Base-by-base conservation (phyloP, 805 yeast species). In the Myxozyma lipomycoides region DNA sequence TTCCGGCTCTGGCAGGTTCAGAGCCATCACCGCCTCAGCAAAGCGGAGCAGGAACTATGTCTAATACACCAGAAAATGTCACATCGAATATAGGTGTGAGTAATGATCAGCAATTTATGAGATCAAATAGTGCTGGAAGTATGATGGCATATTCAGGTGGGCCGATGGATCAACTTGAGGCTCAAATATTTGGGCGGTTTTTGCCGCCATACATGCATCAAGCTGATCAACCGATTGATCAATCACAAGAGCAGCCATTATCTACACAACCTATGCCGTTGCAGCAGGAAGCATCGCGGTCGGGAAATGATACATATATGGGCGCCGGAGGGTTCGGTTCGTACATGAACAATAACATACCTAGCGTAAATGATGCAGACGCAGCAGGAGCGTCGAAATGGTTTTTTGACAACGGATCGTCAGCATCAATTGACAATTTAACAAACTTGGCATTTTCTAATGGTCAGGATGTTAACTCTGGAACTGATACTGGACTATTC, bases 151-250 rank as follows among this genome's bases (percentile, higher is more conserved):
- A 86, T 61, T 75, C 85, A 54, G 87, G 93, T 1, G 93, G 95
- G 3, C 83, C 86, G 39, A 84, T 88, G 74, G 95, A 88, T 65
- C 85, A 83, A 58, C 68, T 88, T 42, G 96, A 88, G 64, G 79
- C 86, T 62, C 90, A 86, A 62, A 75, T 88, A 18, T 88, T 88
- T 71, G 96, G 96, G 1, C 71, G 86, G 36, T 82, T 84, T 56
- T 64, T 86, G 43, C 95, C 95, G 2, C 93, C 95, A 2, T 86
- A 85, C 64, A 86, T 86, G 95, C 72, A 82, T 17, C 41, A 7
- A n/a, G n/a, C n/a, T 9, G 45, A 30, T 10, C 46, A 42, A 22
- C 45, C 45, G 3, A 15, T 30, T n/a, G 15, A 15, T 15, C 15
- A 15, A 30, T 30, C 35, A 30, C 40, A 6, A 25, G 7, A 38